phyloP scores from a whole-genome alignment of 177 flowering plant genomes.

The Vitis hybrid region DNA sequence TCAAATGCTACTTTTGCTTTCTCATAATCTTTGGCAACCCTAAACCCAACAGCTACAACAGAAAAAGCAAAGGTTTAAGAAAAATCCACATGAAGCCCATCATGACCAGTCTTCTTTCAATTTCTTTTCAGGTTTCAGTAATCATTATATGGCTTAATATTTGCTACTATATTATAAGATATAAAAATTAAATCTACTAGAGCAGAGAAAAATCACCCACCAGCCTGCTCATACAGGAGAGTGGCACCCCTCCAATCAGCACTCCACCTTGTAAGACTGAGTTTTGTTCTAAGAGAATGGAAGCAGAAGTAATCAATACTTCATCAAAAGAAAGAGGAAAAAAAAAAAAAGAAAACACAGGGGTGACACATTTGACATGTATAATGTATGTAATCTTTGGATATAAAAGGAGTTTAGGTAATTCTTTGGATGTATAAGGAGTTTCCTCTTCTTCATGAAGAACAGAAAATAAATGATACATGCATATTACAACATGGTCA shows the following conservation, averaged over 20 bases:
- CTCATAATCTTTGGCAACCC: conserved; percentile 63
- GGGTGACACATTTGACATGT: neutral
- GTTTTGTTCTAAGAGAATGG: conserved; percentile 55
- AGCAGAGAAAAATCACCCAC: conserved; percentile 29
- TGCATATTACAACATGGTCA: too few relatives aligned
- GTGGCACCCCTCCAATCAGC: conserved; percentile 94
- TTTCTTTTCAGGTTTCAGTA: neutral
- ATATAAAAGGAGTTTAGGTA: too few relatives aligned
- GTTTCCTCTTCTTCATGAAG: too few relatives aligned
- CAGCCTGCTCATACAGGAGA: conserved; percentile 82
- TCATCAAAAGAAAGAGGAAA: neutral
- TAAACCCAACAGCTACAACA: conserved; percentile 63
- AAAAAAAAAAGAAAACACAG: neutral
- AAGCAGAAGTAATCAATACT: conserved; percentile 1
- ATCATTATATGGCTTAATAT: neutral
- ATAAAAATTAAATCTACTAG: neutral
- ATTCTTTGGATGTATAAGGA: too few relatives aligned
- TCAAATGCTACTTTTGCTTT: conserved; percentile 85
- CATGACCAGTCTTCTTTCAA: neutral
- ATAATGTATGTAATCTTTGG: neutral
- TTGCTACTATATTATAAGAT: neutral
- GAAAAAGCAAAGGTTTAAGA: neutral
- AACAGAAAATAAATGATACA: too few relatives aligned
- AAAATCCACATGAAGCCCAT: neutral
- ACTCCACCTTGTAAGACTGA: conserved; percentile 90